Percentiles rank a stretch among this genome's conserved stretches.
Evolutionary conservation across 2,329 filamentous ascomycete species (phyloP).

Genomic region (Colletotrichum siamense): DNA sequence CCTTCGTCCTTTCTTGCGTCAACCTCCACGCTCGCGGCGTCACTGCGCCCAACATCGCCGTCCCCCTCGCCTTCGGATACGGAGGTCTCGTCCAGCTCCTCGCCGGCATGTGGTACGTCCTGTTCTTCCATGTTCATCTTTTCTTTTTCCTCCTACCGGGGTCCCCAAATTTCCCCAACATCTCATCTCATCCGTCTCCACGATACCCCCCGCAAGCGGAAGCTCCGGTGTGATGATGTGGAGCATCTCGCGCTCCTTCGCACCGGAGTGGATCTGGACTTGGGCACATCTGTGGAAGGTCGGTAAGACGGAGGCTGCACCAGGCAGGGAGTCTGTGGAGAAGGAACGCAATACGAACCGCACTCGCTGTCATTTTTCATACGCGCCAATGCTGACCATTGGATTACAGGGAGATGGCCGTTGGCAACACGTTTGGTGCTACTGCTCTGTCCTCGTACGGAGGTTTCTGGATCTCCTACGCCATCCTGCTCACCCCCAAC

Average conservation of each 20-base stretch:
- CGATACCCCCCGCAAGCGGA: conserved; percentile 16
- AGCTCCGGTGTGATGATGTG: background rate
- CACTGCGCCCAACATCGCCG: conserved; percentile 66
- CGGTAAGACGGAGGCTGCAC: background rate
- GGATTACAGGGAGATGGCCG: conserved; percentile 75
- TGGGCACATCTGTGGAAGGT: background rate
- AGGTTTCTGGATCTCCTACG: conserved; percentile 83
- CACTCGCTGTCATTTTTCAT: background rate
- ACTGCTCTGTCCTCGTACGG: conserved; percentile 83
- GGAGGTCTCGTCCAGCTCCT: conserved; percentile 81
- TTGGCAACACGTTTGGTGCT: conserved; percentile 87
- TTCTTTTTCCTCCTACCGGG: background rate
- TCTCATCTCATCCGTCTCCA: conserved; percentile 19
- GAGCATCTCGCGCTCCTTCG: conserved; percentile 5
- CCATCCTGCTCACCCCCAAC: conserved; percentile 71
- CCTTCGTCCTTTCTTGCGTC: conserved; percentile 78
- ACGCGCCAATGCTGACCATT: conserved; percentile 11
- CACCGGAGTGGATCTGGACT: conserved; percentile 2
- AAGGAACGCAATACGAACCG: background rate
- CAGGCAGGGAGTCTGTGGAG: background rate
- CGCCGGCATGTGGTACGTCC: conserved; percentile 83
- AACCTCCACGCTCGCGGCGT: conserved; percentile 72
- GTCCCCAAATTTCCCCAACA: conserved; percentile 7
- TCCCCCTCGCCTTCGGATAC: conserved; percentile 75
- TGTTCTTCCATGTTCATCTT: background rate